phyloP scores from a whole-genome alignment of 129 eudicot species.

The Cynara cardunculus region DNA sequence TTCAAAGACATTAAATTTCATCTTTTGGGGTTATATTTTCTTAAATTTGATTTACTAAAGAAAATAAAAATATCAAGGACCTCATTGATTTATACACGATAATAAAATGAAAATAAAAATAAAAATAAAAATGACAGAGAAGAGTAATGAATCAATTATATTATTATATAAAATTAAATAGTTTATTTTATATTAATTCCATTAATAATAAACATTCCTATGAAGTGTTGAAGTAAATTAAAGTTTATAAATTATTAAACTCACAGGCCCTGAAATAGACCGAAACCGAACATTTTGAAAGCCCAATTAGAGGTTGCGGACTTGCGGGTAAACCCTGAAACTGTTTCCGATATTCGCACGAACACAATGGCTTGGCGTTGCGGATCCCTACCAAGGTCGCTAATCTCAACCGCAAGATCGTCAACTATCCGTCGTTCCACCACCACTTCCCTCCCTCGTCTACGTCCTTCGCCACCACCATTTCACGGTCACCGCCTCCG shows the following conservation, averaged over 20 bases:
- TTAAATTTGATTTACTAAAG: neutral
- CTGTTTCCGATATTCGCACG: neutral
- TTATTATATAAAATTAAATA: no score
- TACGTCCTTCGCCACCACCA: conserved; percentile 31
- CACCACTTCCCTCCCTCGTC: conserved; percentile 29
- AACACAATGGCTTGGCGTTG: conserved; percentile 56
- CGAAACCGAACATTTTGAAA: neutral
- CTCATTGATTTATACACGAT: no score
- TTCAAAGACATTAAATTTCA: neutral
- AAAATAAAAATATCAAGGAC: neutral
- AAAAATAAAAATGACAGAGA: no score
- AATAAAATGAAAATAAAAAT: no score
- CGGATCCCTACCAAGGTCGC: conserved; percentile 48
- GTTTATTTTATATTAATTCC: no score
- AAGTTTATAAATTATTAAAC: neutral
- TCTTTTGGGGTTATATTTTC: neutral
- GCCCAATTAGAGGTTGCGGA: neutral
- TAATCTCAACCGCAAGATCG: conserved; percentile 47
- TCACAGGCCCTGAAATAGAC: no score
- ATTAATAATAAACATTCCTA: no score
- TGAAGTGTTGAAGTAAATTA: neutral
- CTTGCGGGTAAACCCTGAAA: conserved; percentile 33
- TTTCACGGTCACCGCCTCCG: conserved; percentile 32
- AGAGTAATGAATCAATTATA: no score
- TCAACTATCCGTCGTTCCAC: conserved; percentile 40